Percentiles rank a stretch among this genome's conserved stretches.
phyloP scores from a whole-genome alignment of 1,284 basidiomycete genomes.

The Neolentinus lepideus region DNA sequence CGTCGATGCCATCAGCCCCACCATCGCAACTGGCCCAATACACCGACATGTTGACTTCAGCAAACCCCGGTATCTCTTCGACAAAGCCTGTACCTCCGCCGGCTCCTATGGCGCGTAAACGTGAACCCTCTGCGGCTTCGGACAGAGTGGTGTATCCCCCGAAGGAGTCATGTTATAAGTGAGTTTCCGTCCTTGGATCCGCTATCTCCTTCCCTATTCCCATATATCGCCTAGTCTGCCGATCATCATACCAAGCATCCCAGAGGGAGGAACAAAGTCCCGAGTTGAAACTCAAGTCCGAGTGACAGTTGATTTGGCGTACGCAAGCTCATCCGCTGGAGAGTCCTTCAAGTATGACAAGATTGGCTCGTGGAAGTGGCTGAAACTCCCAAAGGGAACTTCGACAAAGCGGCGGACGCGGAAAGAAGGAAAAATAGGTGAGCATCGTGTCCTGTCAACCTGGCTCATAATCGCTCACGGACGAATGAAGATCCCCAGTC shows the following conservation, averaged over 20 bases:
- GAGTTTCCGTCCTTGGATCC: conserved; percentile 19
- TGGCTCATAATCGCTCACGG: background rate
- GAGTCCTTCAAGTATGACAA: conserved; percentile 62
- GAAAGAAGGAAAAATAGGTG: conserved; percentile 83
- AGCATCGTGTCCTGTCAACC: conserved; percentile 11
- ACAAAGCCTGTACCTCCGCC: conserved; percentile 58
- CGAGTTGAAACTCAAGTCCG: conserved; percentile 92
- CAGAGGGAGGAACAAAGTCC: conserved; percentile 83
- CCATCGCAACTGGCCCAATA: conserved; percentile 6
- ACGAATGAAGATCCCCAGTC: conserved; percentile 51
- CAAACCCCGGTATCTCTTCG: conserved; percentile 24
- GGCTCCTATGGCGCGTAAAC: conserved; percentile 43
- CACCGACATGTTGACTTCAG: conserved; percentile 11
- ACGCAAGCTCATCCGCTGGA: conserved; percentile 48
- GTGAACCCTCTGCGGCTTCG: conserved; percentile 33
- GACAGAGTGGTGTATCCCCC: conserved; percentile 60
- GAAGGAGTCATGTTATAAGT: conserved; percentile 72
- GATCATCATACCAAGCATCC: conserved; percentile 80
- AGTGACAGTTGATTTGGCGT: conserved; percentile 70
- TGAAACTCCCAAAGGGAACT: conserved; percentile 71
- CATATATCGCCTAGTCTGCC: conserved; percentile 42
- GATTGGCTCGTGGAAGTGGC: conserved; percentile 80
- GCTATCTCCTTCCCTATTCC: conserved; percentile 7
- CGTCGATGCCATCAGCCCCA: background rate
- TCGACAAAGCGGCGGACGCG: conserved; percentile 78